Conservation (phyloP, 2,329 filamentous ascomycete species). For the Lachnellula hyalina region DNA sequence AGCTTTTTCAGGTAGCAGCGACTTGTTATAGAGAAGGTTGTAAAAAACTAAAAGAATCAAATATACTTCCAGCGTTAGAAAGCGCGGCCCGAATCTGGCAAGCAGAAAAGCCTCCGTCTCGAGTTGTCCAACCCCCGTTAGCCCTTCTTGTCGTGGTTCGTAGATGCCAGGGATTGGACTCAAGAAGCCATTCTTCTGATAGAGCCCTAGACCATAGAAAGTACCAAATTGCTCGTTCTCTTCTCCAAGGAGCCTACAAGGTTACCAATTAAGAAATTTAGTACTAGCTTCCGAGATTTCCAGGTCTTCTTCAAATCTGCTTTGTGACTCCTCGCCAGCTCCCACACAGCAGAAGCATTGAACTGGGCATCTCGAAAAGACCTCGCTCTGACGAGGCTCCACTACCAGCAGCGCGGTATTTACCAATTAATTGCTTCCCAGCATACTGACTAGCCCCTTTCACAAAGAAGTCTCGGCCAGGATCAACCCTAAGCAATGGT, state of each 20-base stretch:
- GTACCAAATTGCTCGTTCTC: slow-evolving; percentile 12
- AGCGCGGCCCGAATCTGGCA: slow-evolving; percentile 9
- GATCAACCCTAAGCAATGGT: slow-evolving; percentile 3
- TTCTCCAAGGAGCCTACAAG: slow-evolving; percentile 8
- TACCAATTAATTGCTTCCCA: slow-evolving; percentile 4
- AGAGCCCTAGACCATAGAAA: slow-evolving; percentile 6
- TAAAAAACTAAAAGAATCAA: slow-evolving; percentile 9
- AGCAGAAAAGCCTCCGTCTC: slow-evolving; percentile 11
- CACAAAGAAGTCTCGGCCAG: slow-evolving; percentile 6
- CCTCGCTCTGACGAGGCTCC: neutral
- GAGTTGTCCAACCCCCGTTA: slow-evolving; percentile 11
- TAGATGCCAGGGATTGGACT: slow-evolving; percentile 14
- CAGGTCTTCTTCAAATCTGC: slow-evolving; percentile 4
- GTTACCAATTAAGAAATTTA: slow-evolving; percentile 5
- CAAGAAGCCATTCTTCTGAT: slow-evolving; percentile 14
- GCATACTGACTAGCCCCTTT: slow-evolving; percentile 11
- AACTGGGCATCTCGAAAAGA: neutral
- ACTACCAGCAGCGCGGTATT: slow-evolving; percentile 6
- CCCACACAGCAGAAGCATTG: slow-evolving; percentile 3
- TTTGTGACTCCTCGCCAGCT: slow-evolving; percentile 12
- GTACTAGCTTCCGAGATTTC: slow-evolving; percentile 4
- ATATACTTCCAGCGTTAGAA: slow-evolving; percentile 9
- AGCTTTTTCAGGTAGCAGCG: no score
- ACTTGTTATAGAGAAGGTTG: no score
- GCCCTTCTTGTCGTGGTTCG: slow-evolving; percentile 7